These are phyloP conservation scores for Tardiomyces digboiensis DNA, from an alignment of 1,139 yeast species.

Conservation along the genomic window DNA sequence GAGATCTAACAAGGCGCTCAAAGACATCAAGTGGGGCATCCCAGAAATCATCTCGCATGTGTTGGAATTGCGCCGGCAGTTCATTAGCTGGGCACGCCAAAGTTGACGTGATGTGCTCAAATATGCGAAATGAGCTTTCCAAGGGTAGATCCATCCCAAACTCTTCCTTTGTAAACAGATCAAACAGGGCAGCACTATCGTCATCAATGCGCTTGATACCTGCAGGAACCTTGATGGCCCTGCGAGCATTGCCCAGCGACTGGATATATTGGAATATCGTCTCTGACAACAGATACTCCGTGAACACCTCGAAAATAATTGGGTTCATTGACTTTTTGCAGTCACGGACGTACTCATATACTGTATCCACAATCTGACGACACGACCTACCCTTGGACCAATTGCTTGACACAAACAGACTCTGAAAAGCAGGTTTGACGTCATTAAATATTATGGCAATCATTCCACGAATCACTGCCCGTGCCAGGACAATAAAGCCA, in stretches of 20 bases:
- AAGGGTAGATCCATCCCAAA: constrained; percentile 31
- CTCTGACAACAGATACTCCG: constrained; percentile 43
- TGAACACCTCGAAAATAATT: constrained; percentile 41
- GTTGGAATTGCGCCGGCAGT: constrained; percentile 48
- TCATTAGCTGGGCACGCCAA: constrained; percentile 45
- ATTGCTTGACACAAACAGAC: constrained; percentile 31
- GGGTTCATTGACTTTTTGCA: constrained; percentile 39
- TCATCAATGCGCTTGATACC: constrained; percentile 50
- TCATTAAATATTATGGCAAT: constrained; percentile 67
- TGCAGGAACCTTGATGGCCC: constrained; percentile 39
- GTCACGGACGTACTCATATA: constrained; percentile 67
- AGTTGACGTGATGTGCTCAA: constrained; percentile 67
- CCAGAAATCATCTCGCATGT: constrained; percentile 59
- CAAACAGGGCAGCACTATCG: constrained; percentile 61
- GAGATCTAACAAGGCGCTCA: constrained; percentile 27
- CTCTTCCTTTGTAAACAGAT: constrained; percentile 44
- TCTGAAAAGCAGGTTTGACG: constrained; percentile 38
- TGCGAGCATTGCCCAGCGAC: constrained; percentile 31
- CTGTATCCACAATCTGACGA: constrained; percentile 60
- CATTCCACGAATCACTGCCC: constrained; percentile 53
- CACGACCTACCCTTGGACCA: constrained; percentile 38
- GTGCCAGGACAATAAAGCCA: constrained; percentile 72
- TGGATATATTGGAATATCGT: constrained; percentile 35
- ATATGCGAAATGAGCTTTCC: constrained; percentile 45
- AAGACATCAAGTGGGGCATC: constrained; percentile 35